Evolutionary conservation across 169 alveolate genomes (phyloP), one percentile per base, ranked within the genome.

Genomic region (Plasmodium inui): DNA sequence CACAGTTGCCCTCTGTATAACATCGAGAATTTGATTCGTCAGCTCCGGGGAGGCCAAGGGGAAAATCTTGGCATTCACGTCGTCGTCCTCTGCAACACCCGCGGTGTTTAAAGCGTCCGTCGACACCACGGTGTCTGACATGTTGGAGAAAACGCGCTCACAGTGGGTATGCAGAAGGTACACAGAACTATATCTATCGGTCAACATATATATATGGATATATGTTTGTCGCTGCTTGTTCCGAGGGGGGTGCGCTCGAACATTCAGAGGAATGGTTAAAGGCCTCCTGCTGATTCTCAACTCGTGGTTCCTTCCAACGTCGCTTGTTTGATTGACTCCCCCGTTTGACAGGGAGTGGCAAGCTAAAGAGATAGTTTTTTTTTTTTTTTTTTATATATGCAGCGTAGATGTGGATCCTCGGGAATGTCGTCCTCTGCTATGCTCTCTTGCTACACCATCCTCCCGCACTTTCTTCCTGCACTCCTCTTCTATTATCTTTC

Each of bases 1-100:
- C 95, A 97, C 98, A 80, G 98, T 94, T 1, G 99, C 99, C 95
- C 98, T 98, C 92, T 98, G 99, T 19, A 98, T 98, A 34, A 98
- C 95, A 83, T 98, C 99, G 78, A 98, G 94, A 44, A 98, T 96
- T 57, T 93, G 92, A 91, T 97, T 94, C 89, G 97, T 97, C 85
- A 97, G 93, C 83, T 97, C 98, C 12, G 97, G 98, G 14, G 98
- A 94, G 32, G 99, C 99, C 70, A 97, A 96, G 17, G 99, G 99
- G 84, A 97, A 98, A 37, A 98, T 98, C 93, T 97, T 98, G 17
- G 99, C 97, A 84, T 96, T 97, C 34, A 97, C 92, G 44, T 95
- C 95, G 32, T 46, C 91, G 57, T 80, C 84, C 61, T 85, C 93
- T 26, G 73, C 53, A 32, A 53, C 71, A 19, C 78, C 44, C 30